Base-by-base conservation (phyloP, 176 grass and related monocot genomes). In the Hordeum marinum region DNA sequence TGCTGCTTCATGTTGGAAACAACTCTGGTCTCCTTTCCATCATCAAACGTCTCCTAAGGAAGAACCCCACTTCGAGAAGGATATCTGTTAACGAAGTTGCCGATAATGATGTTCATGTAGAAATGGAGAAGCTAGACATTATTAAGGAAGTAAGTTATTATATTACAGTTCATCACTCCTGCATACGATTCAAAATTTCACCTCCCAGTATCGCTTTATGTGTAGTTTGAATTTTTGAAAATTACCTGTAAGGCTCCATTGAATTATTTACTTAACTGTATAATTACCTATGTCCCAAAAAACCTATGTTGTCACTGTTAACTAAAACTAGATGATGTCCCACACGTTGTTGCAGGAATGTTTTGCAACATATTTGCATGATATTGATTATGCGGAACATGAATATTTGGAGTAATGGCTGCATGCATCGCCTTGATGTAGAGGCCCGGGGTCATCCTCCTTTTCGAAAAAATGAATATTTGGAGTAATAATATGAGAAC, bases 111-210 rank as follows among this genome's bases (percentile, higher is more conserved):
- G 37, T 94, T 78, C 78, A 89, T 68, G 83, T 91, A 62, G 86
- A 94, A 90, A 89, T 94, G 75, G 90, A 91, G 26, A 92, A 80
- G 81, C 78, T 62, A 69, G 95, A 97, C 25, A 93, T 97, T 73
- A 72, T 84, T 79, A 86, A 71, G 84, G 95, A 97, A 90, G 95
- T 92, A 89, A 90, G 88, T 85, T 88, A n/a, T 25, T 34, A 64
- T 65, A 43, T 42, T 58, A 2, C 8, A 58, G 18, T 70, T 11
- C 0, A 8, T 57, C 25, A 45, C 32, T 63, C 3, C 43, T 74
- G 21, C n/a, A 68, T 13, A 8, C 2, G 54, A 23, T 39, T 76
- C 66, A 83, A 7, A 72, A 20, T 77, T 34, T n/a, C 31, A 63
- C 34, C 8, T 80, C 35, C 39, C 27, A 31, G 20, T 25, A 45